Conservation (phyloP, 495 filamentous ascomycete genomes). For the Penicillium fimorum region DNA sequence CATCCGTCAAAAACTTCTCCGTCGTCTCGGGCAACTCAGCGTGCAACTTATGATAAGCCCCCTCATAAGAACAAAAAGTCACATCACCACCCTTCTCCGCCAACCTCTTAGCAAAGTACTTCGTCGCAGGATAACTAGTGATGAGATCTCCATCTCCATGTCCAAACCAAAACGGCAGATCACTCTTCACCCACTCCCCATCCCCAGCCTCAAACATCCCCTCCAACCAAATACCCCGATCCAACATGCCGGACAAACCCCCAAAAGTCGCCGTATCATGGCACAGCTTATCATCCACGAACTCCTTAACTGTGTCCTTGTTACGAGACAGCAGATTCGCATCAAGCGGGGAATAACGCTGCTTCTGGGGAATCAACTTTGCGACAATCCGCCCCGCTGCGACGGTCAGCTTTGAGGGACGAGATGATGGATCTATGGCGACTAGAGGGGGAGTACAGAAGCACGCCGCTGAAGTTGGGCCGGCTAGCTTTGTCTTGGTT, state of each 20-base stretch:
- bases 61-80: conserved; percentile 70
- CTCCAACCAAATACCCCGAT: conserved; percentile 47
- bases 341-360: conserved; percentile 54
- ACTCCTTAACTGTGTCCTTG: conserved; percentile 40
- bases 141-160: conserved; percentile 70
- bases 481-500: conserved; percentile 29
- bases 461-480: conserved; percentile 58
- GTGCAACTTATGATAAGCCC: conserved; percentile 74
- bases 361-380: conserved; percentile 58
- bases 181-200: conserved; percentile 21
- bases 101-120: conserved; percentile 57
- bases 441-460: conserved; percentile 73
- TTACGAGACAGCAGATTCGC: conserved; percentile 61
- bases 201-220: conserved; percentile 27
- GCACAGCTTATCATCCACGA: conserved; percentile 58
- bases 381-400: conserved; percentile 61
- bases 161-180: conserved; percentile 53
- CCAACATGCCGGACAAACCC: conserved; percentile 70
- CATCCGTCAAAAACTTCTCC: conserved; percentile 63
- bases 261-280: conserved; percentile 80
- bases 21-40: conserved; percentile 62
- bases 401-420: conserved; percentile 58
- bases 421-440: conserved; percentile 58
- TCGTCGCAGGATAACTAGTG: conserved; percentile 59
- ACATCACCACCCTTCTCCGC: conserved; percentile 56